phyloP scores from a whole-genome alignment of 1,139 yeast genomes.

The Saccharomyces hybrid region DNA sequence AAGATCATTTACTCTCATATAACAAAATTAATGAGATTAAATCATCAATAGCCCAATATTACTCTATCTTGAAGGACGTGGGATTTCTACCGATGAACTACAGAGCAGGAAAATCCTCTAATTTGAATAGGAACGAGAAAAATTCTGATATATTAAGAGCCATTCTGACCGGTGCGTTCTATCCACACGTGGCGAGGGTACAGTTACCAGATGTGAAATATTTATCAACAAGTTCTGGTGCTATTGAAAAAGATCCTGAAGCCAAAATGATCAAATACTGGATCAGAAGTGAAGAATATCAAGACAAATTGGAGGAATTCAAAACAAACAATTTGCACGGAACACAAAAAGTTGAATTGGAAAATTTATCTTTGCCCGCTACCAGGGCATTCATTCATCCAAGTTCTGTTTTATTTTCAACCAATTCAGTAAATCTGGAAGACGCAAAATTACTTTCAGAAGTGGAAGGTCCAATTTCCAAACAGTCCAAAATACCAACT shows the following conservation, averaged over 20 bases:
- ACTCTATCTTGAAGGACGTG: conserved; percentile 60
- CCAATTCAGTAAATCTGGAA: conserved; percentile 29
- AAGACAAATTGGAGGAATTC: conserved; percentile 24
- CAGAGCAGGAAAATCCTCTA: conserved; percentile 12
- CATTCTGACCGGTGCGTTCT: conserved; percentile 69
- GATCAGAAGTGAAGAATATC: conserved; percentile 52
- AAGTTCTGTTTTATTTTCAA: conserved; percentile 56
- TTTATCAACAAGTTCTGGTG: conserved; percentile 62
- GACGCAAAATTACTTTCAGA: conserved; percentile 33
- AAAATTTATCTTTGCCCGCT: conserved; percentile 39
- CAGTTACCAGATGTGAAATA: conserved; percentile 77
- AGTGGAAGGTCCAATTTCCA: conserved; percentile 35
- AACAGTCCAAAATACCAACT: conserved; percentile 23
- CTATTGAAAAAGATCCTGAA: conserved; percentile 79
- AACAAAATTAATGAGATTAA: conserved; percentile 62
- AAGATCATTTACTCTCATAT: conserved; percentile 54
- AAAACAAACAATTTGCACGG: conserved; percentile 1
- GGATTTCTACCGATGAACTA: conserved; percentile 62
- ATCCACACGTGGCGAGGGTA: conserved; percentile 76
- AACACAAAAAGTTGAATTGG: conserved; percentile 10
- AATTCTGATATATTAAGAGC: conserved; percentile 53
- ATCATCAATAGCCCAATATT: conserved; percentile 61
- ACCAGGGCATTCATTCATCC: conserved; percentile 77
- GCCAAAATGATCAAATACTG: conserved; percentile 66
- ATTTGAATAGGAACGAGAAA: conserved; percentile 42